phyloP scores from a whole-genome alignment of 768 basidiomycete species.

The Leccinum barrowsii region DNA sequence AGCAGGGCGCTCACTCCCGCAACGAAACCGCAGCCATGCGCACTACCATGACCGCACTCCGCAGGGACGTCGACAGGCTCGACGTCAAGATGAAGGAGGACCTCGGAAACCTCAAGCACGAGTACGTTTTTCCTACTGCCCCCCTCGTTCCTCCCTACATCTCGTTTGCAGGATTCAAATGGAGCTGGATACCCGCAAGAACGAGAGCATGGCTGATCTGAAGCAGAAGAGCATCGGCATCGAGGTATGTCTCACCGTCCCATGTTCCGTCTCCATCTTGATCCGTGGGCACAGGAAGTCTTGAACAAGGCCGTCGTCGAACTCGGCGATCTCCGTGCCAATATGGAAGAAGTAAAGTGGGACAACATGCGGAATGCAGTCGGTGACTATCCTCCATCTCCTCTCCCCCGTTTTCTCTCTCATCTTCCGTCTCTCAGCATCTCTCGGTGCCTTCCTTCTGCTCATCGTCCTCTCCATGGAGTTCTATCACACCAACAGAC shows the following conservation, averaged over 20 bases:
- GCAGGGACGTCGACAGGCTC: conserved; percentile 82
- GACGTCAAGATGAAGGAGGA: conserved; percentile 94
- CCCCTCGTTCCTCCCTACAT: not conserved
- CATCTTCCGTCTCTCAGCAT: conserved; percentile 38
- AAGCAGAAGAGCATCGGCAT: conserved; percentile 83
- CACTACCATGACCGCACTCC: conserved; percentile 69
- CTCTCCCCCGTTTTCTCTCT: not conserved
- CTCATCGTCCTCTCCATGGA: conserved; percentile 71
- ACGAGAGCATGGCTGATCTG: conserved; percentile 79
- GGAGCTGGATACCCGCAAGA: conserved; percentile 92
- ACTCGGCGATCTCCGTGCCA: conserved; percentile 75
- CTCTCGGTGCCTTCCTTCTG: conserved; percentile 63
- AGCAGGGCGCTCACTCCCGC: conserved; percentile 74
- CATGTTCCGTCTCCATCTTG: not conserved
- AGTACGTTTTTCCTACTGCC: conserved; percentile 50
- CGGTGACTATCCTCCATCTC: conserved; percentile 40
- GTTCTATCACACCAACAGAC: conserved; percentile 43
- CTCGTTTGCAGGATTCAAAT: conserved; percentile 73
- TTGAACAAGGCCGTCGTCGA: conserved; percentile 70
- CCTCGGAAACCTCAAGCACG: conserved; percentile 82
- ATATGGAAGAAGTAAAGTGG: conserved; percentile 85
- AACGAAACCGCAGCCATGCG: conserved; percentile 84
- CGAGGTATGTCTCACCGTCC: conserved; percentile 48
- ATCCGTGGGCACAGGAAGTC: conserved; percentile 48
- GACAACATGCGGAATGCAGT: conserved; percentile 84